A percentile compares a stretch with the other conserved stretches of the same genome.
phyloP scores from a whole-genome alignment of 331 rosid genomes.

The Quercus lobata region DNA sequence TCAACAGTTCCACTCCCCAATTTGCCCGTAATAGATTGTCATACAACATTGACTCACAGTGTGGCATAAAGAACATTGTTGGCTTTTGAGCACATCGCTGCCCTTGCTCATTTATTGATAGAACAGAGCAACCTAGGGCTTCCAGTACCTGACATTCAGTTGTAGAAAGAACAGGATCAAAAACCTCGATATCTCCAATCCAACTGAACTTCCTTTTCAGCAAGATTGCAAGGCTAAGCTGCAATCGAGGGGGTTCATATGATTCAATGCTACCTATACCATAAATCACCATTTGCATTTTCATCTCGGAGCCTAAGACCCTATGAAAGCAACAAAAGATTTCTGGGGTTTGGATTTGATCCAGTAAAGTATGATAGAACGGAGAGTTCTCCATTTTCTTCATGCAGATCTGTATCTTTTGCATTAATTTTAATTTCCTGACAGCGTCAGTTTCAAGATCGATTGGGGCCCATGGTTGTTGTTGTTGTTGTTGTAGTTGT shows the following conservation, averaged over 20 bases:
- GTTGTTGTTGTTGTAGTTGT: slow-evolving; percentile 14
- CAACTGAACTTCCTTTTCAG: slow-evolving; percentile 50
- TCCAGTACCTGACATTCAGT: slow-evolving; percentile 55
- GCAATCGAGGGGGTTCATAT: slow-evolving; percentile 69
- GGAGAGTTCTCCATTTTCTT: slow-evolving; percentile 47
- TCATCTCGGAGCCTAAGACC: slow-evolving; percentile 45
- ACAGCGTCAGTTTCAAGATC: slow-evolving; percentile 41
- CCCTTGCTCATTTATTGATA: slow-evolving; percentile 67
- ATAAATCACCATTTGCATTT: slow-evolving; percentile 71
- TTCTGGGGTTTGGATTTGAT: slow-evolving; percentile 45
- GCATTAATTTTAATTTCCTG: slow-evolving; percentile 48
- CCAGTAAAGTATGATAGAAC: slow-evolving; percentile 48
- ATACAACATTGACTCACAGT: slow-evolving; percentile 78
- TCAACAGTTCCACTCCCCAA: slow-evolving; percentile 55
- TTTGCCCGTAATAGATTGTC: slow-evolving; percentile 74
- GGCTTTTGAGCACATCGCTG: slow-evolving; percentile 58
- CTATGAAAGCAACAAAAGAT: slow-evolving; percentile 27
- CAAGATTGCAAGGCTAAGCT: slow-evolving; percentile 75
- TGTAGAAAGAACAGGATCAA: slow-evolving; percentile 81
- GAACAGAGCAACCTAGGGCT: slow-evolving; percentile 57
- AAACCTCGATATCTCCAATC: slow-evolving; percentile 73
- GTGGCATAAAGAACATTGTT: slow-evolving; percentile 88
- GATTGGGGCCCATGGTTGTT: slow-evolving; percentile 60
- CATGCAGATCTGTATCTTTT: slow-evolving; percentile 53
- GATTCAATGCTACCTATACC: slow-evolving; percentile 86